Evolutionary conservation across 2,329 filamentous ascomycete species (phyloP).

Genomic region (Phialemonium atrogriseum): DNA sequence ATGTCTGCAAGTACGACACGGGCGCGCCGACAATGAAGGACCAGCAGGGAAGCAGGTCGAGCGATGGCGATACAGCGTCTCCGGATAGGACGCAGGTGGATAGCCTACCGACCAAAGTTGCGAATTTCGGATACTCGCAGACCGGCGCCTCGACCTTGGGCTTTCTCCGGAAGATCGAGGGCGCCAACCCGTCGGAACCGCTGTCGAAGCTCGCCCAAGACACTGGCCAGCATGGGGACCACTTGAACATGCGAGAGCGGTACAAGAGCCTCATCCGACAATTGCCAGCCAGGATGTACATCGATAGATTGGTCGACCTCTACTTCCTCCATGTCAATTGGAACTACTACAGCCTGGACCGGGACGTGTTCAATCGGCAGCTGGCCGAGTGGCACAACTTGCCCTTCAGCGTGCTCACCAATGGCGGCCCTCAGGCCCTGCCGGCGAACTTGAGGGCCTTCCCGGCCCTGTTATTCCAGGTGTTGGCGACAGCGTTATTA

Average conservation of each 20-base stretch:
- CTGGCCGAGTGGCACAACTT: slow-evolving; percentile 46
- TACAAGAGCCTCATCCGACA: slow-evolving; percentile 52
- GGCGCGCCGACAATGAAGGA: slow-evolving; percentile 33
- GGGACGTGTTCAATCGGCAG: slow-evolving; percentile 40
- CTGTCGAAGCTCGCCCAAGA: slow-evolving; percentile 22
- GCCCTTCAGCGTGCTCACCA: slow-evolving; percentile 41
- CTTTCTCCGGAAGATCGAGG: slow-evolving; percentile 47
- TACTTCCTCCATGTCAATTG: slow-evolving; percentile 53
- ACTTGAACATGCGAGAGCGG: slow-evolving; percentile 40
- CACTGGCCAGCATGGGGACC: slow-evolving; percentile 22
- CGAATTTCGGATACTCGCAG: slow-evolving; percentile 46
- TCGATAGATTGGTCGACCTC: slow-evolving; percentile 44
- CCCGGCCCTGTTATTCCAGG: slow-evolving; percentile 51
- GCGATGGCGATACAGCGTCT: slow-evolving; percentile 8
- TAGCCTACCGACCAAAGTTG: slow-evolving; percentile 31
- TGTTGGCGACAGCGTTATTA: slow-evolving; percentile 46
- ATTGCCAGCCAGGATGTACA: slow-evolving; percentile 43
- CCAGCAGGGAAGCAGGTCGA: slow-evolving; percentile 19
- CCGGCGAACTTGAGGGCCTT: slow-evolving; percentile 45
- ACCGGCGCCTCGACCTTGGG: slow-evolving; percentile 43
- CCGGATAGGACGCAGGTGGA: slow-evolving; percentile 15
- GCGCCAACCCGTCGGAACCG: slow-evolving; percentile 25
- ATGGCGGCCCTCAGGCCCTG: slow-evolving; percentile 40
- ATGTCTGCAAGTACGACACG: slow-evolving; percentile 49
- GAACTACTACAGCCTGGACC: slow-evolving; percentile 49